Base-by-base conservation (phyloP, 306 rosid species). In the Albizia julibrissin region DNA sequence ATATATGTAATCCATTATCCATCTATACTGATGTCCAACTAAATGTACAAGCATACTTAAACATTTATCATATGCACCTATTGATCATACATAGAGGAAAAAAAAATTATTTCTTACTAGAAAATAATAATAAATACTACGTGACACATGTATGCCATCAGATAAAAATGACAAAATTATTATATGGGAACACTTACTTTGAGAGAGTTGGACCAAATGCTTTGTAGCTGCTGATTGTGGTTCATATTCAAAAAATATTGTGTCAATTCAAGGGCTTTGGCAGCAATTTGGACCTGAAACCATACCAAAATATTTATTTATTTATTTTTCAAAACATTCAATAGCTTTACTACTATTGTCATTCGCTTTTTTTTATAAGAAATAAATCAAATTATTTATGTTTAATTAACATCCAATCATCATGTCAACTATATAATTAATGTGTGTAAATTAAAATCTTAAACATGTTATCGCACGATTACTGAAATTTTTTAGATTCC, bases 171-270 rank as follows among this genome's bases (percentile, higher is more conserved):
- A 47, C 2, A 50, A 50, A 50, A 50, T 16, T 15, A 50, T 3
- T 50, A 50, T 50, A 50, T 15, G 18, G 58, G 58, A 21, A 5
- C 8, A 77, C 95, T 76, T 86, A 93, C 98, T 95, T 82, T 95
- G 98, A 86, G 98, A 83, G 31, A 93, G 69, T 84, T 95, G 98
- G 76, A 95, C 79, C 95, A 90, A 76, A 91, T 91, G 90, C 88
- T 90, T 93, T 22, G 94, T 91, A 46, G 97, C 87, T 7, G 95
- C 77, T 75, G 97, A 80, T 82, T 90, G 98, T 76, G 97, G 98
- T 80, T 95, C 98, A 18, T 91, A 92, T 22, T 84, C 91, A 70
- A 95, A 88, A 82, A 91, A 89, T 2, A 78, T 76, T 31, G 83
- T 87, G 19, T 88, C 77, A n/a, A 89, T 82, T 14, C 97, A 87